A percentile compares a stretch with the other conserved stretches of the same genome.
Evolutionary conservation across 139 green algal genomes (phyloP).

Genomic region (Parachlorella kessleri): DNA sequence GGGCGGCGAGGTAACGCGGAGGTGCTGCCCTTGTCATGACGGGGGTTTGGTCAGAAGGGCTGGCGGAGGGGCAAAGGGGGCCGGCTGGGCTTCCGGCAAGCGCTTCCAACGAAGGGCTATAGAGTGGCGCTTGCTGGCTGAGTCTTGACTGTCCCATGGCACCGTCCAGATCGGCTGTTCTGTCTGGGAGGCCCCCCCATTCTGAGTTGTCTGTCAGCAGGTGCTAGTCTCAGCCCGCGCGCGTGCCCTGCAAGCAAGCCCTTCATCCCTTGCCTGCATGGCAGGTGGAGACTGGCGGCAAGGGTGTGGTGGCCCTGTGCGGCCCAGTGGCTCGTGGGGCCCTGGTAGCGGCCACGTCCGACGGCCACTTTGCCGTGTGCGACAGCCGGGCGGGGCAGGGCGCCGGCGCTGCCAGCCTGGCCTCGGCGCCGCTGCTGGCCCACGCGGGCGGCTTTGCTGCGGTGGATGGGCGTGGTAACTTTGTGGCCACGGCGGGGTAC

Average conservation of each 20-base stretch:
- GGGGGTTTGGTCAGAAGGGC: background rate
- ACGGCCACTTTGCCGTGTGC: constrained; percentile 52
- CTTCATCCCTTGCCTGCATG: constrained; percentile 1
- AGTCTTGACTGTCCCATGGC: background rate
- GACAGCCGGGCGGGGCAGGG: constrained; percentile 48
- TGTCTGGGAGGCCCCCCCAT: background rate
- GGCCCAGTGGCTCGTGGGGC: constrained; percentile 42
- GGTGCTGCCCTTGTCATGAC: background rate
- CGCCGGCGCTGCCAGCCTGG: constrained; percentile 25
- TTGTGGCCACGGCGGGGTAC: constrained; percentile 63
- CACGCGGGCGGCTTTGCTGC: constrained; percentile 63
- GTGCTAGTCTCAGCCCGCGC: background rate
- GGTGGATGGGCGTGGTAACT: constrained; percentile 59
- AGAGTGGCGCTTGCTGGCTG: background rate
- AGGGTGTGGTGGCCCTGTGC: constrained; percentile 42
- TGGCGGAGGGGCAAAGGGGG: background rate
- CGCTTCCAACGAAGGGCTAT: no score
- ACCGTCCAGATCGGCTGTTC: background rate
- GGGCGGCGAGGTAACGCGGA: background rate
- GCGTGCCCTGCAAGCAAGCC: constrained; percentile 16
- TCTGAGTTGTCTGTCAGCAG: constrained; percentile 2
- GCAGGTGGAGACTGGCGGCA: constrained; percentile 40
- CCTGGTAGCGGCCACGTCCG: constrained; percentile 44
- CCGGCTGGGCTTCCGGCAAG: no score
- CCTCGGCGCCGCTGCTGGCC: constrained; percentile 35